Evolutionary conservation across 257 asterid genomes (phyloP), one percentile per base, ranked within the genome.

Genomic region (Nicotiana noctiflora): DNA sequence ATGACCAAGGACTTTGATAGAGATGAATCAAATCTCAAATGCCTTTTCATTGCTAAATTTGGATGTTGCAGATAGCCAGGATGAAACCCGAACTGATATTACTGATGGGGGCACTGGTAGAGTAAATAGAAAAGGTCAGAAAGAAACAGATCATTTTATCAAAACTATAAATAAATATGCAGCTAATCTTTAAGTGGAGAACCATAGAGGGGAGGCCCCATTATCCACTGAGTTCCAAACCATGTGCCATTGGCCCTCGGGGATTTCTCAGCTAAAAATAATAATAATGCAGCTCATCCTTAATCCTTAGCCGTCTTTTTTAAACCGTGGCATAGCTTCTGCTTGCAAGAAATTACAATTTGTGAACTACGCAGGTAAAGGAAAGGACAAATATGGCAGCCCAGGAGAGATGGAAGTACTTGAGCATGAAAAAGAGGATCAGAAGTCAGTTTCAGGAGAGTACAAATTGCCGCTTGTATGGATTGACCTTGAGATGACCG

Each of bases 401-500:
- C 52, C 83, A 57, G 90, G 81, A 75, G 83, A 84, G 53, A 86
- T 63, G 60, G 66, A 80, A n/a, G 55, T 77, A 84, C 72, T 17
- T 31, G 61, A 85, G 53, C 79, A 75, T 40, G 90, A 82, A 81
- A 86, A 78, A 4, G 84, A 55, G 32, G 84, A 32, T 85, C 79
- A 44, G 72, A 82, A 87, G 75, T 72, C 72, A 37, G 53, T 32
- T 75, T 74, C 81, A n/a, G 83, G 37, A 23, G 86, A 82, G 64
- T 93, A 82, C 89, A 92, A 56, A 88, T 84, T 92, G 92, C 99
- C 99, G 59, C 98, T 95, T 57, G 97, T 93, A 81, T 95, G 98
- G 99, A 88, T 95, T 84, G 99, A 95, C 89, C 92, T 95, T 85
- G 99, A 95, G 87, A 95, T 95, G 99, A 93, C 98, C 40, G 99